Evolutionary conservation across 306 rosid genomes (phyloP).

Genomic region (Castanea sativa): DNA sequence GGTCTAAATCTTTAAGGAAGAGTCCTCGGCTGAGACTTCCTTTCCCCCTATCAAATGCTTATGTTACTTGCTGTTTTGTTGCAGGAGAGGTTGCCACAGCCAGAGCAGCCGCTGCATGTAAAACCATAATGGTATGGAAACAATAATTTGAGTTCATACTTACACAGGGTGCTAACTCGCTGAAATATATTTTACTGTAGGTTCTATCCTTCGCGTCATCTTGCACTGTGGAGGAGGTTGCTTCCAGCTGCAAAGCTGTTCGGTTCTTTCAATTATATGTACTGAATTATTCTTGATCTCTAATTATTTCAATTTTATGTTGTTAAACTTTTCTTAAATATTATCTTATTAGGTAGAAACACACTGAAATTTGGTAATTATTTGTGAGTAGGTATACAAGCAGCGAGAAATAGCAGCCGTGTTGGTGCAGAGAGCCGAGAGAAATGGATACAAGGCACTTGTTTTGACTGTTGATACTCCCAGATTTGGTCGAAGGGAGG

Average conservation of each 20-base stretch:
- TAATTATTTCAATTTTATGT: not conserved
- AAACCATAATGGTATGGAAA: slow-evolving; percentile 62
- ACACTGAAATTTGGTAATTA: not conserved
- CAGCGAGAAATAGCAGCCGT: slow-evolving; percentile 48
- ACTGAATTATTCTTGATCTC: slow-evolving; percentile 11
- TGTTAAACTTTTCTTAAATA: not conserved
- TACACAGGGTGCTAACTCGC: not conserved
- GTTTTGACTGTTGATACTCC: slow-evolving; percentile 62
- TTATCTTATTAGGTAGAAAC: not conserved
- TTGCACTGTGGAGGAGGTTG: slow-evolving; percentile 64
- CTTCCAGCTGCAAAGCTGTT: slow-evolving; percentile 68
- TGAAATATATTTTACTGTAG: slow-evolving; percentile 23
- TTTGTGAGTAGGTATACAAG: slow-evolving; percentile 44
- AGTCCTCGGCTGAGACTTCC: slow-evolving; percentile 11
- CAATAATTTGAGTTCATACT: not conserved
- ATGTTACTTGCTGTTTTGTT: not conserved
- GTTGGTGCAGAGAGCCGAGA: slow-evolving; percentile 57
- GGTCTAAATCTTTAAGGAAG: slow-evolving; percentile 27
- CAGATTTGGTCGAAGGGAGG: slow-evolving; percentile 65
- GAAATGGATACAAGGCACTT: slow-evolving; percentile 55
- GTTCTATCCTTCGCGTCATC: slow-evolving; percentile 44
- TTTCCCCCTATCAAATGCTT: not conserved
- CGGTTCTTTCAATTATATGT: slow-evolving; percentile 74
- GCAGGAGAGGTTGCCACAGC: slow-evolving; percentile 77
- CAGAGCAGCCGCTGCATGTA: slow-evolving; percentile 63